These are phyloP conservation scores for Astrothelium subdiscretum DNA, from an alignment of 495 filamentous ascomycete genomes.

Conservation along the genomic window DNA sequence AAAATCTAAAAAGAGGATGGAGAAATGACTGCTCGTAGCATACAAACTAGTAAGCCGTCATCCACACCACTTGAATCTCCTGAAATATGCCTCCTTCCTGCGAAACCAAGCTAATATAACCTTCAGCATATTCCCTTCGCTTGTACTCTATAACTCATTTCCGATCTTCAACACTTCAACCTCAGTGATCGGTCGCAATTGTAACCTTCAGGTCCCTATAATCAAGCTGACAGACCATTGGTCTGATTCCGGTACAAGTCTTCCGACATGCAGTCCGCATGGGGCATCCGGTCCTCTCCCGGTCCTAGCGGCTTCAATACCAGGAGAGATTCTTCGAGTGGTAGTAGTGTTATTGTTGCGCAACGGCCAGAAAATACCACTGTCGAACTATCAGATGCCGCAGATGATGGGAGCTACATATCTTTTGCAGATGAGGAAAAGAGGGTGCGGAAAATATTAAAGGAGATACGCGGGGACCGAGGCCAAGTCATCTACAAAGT, in stretches of 20 bases:
- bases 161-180: neutral
- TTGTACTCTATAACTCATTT: neutral
- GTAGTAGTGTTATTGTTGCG: neutral
- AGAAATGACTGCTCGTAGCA: neutral
- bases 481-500: constrained; percentile 19
- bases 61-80: neutral
- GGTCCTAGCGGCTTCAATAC: neutral
- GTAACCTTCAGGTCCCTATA: neutral
- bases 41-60: neutral
- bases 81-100: neutral
- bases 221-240: neutral
- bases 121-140: neutral
- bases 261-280: neutral
- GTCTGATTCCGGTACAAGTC: neutral
- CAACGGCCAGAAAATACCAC: neutral
- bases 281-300: neutral
- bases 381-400: constrained; percentile 18
- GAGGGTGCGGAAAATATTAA: constrained; percentile 16
- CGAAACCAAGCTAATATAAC: neutral
- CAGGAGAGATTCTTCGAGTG: neutral
- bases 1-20: neutral
- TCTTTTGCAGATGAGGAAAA: constrained; percentile 20
- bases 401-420: constrained; percentile 24
- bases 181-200: neutral
- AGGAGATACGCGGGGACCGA: constrained; percentile 10